Evolutionary conservation across 805 yeast species (phyloP).

Genomic region (Metschnikowia sp.): DNA sequence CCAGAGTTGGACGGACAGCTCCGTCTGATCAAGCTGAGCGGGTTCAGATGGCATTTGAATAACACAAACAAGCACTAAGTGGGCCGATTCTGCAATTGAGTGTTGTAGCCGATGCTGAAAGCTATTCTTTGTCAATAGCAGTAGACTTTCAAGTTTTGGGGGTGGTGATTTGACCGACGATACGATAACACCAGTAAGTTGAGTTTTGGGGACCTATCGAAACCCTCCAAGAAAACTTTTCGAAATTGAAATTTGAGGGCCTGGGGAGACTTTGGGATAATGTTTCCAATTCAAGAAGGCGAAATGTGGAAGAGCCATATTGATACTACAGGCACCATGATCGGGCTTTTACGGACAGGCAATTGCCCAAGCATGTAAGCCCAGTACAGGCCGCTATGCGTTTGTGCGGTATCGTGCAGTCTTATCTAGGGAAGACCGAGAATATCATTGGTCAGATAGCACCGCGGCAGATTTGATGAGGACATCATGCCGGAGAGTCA

Average conservation of each 20-base stretch:
- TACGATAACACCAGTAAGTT: no score
- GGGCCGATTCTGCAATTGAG: no score
- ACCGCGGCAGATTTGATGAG: not conserved
- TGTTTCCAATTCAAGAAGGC: no score
- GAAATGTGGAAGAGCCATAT: not conserved
- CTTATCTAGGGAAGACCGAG: slow-evolving; percentile 1
- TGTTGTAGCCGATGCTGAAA: no score
- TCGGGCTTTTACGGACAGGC: not conserved
- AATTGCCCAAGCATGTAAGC: not conserved
- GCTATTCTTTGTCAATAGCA: no score
- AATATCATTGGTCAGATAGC: slow-evolving; percentile 6
- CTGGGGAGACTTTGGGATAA: no score
- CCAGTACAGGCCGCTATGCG: not conserved
- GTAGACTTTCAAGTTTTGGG: no score
- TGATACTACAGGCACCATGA: not conserved
- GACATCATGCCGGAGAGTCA: not conserved
- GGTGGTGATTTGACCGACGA: no score
- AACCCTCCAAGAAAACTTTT: no score
- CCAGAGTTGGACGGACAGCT: slow-evolving; percentile 50
- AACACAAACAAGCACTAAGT: not conserved
- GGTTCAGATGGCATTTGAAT: slow-evolving; percentile 1
- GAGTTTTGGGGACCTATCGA: no score
- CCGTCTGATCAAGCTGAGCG: slow-evolving; percentile 3
- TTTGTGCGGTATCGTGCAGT: not conserved
- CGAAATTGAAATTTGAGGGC: no score